Conservation (phyloP, 2,329 filamentous ascomycete genomes). For the Rugonectria rugulosa region DNA sequence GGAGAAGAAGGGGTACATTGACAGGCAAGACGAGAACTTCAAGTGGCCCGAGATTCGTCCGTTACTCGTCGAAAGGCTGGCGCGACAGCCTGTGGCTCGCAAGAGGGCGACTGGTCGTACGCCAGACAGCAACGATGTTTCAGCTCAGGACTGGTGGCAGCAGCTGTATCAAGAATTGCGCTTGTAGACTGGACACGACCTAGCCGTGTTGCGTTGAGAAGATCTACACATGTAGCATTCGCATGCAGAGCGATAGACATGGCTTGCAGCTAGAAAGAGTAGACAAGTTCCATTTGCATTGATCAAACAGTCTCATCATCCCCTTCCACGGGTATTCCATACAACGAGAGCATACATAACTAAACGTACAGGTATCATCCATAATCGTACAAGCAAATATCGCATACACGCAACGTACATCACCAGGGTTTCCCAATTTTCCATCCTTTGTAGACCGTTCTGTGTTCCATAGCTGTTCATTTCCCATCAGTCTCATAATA, state of each 20-base stretch:
- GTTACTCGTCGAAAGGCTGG: conserved; percentile 37
- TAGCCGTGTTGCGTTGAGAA: no score
- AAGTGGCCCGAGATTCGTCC: conserved; percentile 33
- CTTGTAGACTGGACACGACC: conserved; percentile 37
- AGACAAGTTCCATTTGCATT: no score
- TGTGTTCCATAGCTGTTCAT: conserved; percentile 19
- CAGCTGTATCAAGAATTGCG: conserved; percentile 42
- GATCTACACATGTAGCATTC: background rate
- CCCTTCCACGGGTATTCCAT: conserved; percentile 19
- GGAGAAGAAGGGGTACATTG: conserved; percentile 22
- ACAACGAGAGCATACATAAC: no score
- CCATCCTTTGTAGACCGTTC: conserved; percentile 22
- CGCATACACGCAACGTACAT: conserved; percentile 20
- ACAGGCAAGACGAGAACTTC: conserved; percentile 28
- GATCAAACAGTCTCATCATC: no score
- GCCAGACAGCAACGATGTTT: conserved; percentile 29
- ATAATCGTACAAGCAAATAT: conserved; percentile 15
- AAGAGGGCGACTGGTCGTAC: conserved; percentile 24
- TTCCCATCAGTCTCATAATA: background rate
- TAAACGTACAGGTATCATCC: no score
- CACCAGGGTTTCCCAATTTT: conserved; percentile 13
- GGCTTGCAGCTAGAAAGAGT: no score
- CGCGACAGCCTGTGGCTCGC: conserved; percentile 34
- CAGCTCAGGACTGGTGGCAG: conserved; percentile 39
- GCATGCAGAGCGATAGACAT: no score